Evolutionary conservation across 345 rosid species (phyloP).

Genomic region (Angophora floribunda): DNA sequence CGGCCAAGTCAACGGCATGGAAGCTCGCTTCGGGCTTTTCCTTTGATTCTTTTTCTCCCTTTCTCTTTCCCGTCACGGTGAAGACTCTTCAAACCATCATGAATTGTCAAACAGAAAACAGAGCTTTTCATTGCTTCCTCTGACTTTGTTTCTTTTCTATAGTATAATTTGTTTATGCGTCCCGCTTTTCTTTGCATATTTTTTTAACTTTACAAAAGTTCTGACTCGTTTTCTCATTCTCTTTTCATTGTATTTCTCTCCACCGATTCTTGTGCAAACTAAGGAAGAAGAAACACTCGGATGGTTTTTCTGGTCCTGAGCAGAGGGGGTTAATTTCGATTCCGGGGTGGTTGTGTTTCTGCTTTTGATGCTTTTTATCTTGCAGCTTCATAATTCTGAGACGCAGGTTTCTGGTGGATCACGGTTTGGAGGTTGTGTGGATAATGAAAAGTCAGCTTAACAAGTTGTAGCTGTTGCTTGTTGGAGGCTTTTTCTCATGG

Average conservation of each 20-base stretch:
- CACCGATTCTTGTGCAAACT: not conserved
- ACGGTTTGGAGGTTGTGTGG: not conserved
- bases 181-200: not conserved
- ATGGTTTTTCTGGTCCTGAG: not conserved
- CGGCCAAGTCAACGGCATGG: not conserved
- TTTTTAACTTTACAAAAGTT: not conserved
- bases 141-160: not conserved
- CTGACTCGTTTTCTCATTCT: not conserved
- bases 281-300: not conserved
- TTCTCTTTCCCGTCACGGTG: not conserved
- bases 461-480: not conserved
- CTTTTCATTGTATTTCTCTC: not conserved
- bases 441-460: not conserved
- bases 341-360: not conserved
- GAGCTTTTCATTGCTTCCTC: not conserved
- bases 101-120: not conserved
- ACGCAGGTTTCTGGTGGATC: not conserved
- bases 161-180: not conserved
- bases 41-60: not conserved
- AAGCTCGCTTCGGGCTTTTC: not conserved
- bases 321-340: not conserved
- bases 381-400: not conserved
- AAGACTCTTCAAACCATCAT: not conserved
- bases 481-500: not conserved
- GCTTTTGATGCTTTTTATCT: not conserved